phyloP scores from a whole-genome alignment of 257 asterid species.

The Nicotiana otophora region DNA sequence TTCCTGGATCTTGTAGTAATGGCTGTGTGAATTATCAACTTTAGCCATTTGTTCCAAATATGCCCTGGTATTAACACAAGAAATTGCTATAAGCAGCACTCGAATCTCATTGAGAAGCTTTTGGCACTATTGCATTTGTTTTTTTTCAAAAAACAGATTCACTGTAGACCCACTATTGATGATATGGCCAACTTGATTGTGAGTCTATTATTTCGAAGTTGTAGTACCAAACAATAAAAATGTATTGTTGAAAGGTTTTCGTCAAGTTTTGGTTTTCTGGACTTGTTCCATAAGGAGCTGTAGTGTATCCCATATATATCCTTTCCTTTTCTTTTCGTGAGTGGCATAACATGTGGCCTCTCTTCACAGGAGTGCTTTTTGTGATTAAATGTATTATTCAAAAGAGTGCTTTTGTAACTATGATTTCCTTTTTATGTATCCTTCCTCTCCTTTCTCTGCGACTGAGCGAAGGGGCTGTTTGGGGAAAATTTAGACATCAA shows the following conservation, averaged over 20 bases:
- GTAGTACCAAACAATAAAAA: not conserved
- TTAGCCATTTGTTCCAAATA: not conserved
- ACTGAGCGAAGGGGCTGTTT: not conserved
- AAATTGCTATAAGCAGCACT: not conserved
- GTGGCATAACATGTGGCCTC: not conserved
- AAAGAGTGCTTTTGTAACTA: not conserved
- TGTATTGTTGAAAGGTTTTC: not conserved
- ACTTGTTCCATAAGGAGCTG: not conserved
- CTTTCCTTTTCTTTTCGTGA: not conserved
- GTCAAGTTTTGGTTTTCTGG: not conserved
- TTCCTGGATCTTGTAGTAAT: not conserved
- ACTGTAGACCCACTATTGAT: not conserved
- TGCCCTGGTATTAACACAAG: not conserved
- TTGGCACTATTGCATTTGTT: not conserved
- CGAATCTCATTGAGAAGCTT: not conserved
- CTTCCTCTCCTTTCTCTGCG: not conserved
- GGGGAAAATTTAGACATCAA: not conserved
- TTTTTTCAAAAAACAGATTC: not conserved
- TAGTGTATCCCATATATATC: not conserved
- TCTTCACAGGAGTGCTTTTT: not conserved
- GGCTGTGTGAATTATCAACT: conserved; percentile 4
- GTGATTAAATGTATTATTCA: not conserved
- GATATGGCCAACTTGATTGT: not conserved
- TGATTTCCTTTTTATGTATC: not conserved
- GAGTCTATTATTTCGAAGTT: not conserved